Base-by-base conservation (phyloP, 768 basidiomycete species). In the Hebeloma cylindrosporum region DNA sequence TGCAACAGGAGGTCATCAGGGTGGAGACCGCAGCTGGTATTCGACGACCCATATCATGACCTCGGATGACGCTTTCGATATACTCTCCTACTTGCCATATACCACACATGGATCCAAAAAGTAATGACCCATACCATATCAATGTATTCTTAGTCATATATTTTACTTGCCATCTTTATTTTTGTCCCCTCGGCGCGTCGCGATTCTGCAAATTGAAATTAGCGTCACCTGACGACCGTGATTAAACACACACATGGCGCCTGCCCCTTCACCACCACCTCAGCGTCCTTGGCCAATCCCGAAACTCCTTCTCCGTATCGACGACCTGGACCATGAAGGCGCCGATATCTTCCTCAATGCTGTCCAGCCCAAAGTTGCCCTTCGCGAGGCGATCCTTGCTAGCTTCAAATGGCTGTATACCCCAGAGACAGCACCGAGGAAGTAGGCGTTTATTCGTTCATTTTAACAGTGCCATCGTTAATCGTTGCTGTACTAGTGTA, bases 11-110 rank as follows among this genome's bases (percentile, higher is more conserved):
- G 65, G 82, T 92, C 2, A 47, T 71, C 27, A 72, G 80, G 49
- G 66, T 86, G 4, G 88, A 93, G 66, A 68, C 77, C 11, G 83
- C 80, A 0, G 85, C 82, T 7, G 80, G 82, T 4, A 78, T 82
- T 46, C 68, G 60, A 32, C 61, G 63, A 39, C 48, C 47, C n/a
- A n/a, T n/a, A 25, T 60, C 45, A 51, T 51, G 32, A 56, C 31
- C n/a, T n/a, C n/a, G n/a, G n/a, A n/a, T n/a, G 13, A 30, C 43
- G 32, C 45, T 35, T 36, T 28, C 37, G 25, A 16, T 33, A 13
- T 28, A 31, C 40, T 44, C 35, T 17, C 25, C 8, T 31, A 18
- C 43, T 46, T 17, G 23, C 42, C 22, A 41, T 46, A 53, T 45
- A 37, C 47, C 47, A 40, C 50, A 34, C 50, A 43, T 36, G 44